phyloP scores from a whole-genome alignment of 352 stramenopile species.

The Phytophthora pini region DNA sequence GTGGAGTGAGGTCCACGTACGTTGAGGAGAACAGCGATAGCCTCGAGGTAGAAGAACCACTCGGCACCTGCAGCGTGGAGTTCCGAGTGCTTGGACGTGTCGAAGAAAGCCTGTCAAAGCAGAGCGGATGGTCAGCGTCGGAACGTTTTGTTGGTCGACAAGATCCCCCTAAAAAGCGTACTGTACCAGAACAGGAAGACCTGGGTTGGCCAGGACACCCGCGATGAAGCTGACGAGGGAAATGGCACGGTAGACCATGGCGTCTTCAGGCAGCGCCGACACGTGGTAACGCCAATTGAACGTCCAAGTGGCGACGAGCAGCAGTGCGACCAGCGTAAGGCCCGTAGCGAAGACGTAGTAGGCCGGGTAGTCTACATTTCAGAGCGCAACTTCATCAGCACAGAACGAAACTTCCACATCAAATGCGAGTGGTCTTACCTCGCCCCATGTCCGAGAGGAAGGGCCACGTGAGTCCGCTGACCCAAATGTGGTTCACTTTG shows the following conservation, averaged over 20 bases:
- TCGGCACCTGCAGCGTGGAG: constrained; percentile 55
- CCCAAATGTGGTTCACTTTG: constrained; percentile 59
- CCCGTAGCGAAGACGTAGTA: constrained; percentile 71
- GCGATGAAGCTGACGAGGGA: constrained; percentile 35
- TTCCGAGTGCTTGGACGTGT: constrained; percentile 50
- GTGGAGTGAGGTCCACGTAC: constrained; percentile 26
- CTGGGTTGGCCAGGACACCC: constrained; percentile 49
- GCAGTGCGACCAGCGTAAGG: constrained; percentile 49
- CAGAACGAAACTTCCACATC: background rate
- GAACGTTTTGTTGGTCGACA: background rate
- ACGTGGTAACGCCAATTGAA: constrained; percentile 63
- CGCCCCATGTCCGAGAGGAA: constrained; percentile 73
- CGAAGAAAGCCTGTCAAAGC: constrained; percentile 51
- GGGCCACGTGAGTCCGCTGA: constrained; percentile 60
- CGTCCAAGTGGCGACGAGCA: constrained; percentile 54
- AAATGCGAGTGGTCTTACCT: constrained; percentile 29
- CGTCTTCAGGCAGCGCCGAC: constrained; percentile 34
- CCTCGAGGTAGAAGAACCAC: constrained; percentile 69
- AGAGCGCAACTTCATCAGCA: background rate
- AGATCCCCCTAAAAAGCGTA: background rate
- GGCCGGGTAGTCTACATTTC: constrained; percentile 42
- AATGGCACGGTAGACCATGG: constrained; percentile 28
- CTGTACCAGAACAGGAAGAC: constrained; percentile 55
- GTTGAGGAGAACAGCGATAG: constrained; percentile 56
- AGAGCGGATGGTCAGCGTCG: constrained; percentile 7